phyloP scores from a whole-genome alignment of 2,329 filamentous ascomycete species.

The Pezicula neosporulosa region DNA sequence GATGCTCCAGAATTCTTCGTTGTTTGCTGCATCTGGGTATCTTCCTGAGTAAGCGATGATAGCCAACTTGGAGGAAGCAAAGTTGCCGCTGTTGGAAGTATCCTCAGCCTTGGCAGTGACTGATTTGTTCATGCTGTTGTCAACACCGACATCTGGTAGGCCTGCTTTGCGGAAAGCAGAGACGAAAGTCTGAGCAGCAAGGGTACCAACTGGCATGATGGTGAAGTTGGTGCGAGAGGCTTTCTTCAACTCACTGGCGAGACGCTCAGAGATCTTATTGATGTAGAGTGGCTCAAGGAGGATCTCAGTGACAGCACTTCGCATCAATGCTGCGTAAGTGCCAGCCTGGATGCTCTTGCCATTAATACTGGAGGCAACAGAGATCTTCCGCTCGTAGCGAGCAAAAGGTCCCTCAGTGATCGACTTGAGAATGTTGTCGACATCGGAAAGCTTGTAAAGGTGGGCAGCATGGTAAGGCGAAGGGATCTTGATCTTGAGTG shows the following conservation, averaged over 20 bases:
- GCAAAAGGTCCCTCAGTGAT: not conserved
- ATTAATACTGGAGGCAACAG: constrained; percentile 12
- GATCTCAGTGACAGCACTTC: constrained; percentile 14
- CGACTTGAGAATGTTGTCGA: constrained; percentile 3
- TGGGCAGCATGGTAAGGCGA: constrained; percentile 22
- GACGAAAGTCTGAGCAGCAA: not conserved
- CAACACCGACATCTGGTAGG: not conserved
- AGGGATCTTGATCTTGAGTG: constrained; percentile 4
- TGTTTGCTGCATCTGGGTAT: constrained; percentile 68
- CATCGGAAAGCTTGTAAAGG: constrained; percentile 13
- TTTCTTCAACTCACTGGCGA: not conserved
- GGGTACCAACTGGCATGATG: not conserved
- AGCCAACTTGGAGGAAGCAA: constrained; percentile 65
- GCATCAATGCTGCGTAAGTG: constrained; percentile 10
- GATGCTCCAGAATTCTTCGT: constrained; percentile 71
- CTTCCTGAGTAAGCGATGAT: constrained; percentile 79
- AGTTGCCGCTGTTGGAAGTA: not conserved
- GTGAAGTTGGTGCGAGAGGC: not conserved
- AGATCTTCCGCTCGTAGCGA: not conserved
- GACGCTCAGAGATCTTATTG: not conserved
- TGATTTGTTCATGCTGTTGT: not conserved
- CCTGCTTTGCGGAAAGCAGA: not conserved
- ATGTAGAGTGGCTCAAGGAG: constrained; percentile 14
- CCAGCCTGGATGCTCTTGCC: not conserved
- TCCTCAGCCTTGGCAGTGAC: not conserved